Conservation (phyloP, 148 eudicot genomes). For the Persicaria maculosa region DNA sequence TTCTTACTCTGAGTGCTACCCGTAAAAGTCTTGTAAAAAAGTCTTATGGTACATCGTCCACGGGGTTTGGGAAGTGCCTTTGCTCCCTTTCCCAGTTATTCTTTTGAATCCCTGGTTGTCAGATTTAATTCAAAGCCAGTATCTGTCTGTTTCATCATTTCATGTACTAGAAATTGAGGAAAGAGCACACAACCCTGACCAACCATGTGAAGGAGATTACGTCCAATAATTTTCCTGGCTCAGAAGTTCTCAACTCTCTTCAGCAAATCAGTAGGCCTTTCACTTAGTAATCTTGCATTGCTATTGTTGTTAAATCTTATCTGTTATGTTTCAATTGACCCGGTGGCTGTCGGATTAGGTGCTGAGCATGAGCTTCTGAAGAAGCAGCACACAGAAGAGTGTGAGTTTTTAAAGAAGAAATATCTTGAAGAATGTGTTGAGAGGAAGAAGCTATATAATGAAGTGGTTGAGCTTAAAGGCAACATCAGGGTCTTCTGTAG, state of each 20-base stretch:
- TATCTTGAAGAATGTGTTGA: conserved; percentile 59
- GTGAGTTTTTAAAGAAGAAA: conserved; percentile 51
- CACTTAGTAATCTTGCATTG: neutral
- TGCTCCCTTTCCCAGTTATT: too few species aligned
- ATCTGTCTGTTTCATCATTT: conserved; percentile 5
- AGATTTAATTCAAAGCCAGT: neutral
- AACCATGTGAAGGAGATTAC: conserved; percentile 59
- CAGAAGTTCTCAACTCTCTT: conserved; percentile 54
- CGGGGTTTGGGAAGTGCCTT: too few species aligned
- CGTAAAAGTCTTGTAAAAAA: too few species aligned
- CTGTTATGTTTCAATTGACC: neutral
- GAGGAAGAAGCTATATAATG: conserved; percentile 82
- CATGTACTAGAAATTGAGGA: conserved; percentile 50
- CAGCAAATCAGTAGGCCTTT: conserved; percentile 56
- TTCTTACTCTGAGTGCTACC: too few species aligned
- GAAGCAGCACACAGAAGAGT: conserved; percentile 51
- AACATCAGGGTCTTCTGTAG: conserved; percentile 91
- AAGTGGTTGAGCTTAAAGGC: conserved; percentile 95
- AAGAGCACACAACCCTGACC: conserved; percentile 51
- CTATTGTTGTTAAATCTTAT: neutral
- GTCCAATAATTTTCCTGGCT: conserved; percentile 54
- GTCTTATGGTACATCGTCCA: too few species aligned
- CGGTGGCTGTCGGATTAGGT: conserved; percentile 33
- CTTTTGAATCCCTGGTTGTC: neutral
- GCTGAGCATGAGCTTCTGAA: conserved; percentile 57